Conservation (phyloP, 2,329 filamentous ascomycete genomes). For the Xylaria sp. region DNA sequence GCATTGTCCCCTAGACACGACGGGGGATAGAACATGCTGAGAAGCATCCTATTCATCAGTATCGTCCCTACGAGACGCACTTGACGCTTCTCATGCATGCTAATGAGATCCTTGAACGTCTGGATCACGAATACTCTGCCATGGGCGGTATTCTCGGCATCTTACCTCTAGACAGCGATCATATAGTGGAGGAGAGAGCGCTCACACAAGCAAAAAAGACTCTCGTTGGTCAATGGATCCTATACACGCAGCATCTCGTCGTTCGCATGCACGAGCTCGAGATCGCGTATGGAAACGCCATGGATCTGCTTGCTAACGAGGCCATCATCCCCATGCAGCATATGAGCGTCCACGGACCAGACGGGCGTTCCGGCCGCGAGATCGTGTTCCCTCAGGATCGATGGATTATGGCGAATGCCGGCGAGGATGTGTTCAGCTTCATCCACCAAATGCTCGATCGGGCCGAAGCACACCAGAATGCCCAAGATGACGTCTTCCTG, state of each 20-base stretch:
- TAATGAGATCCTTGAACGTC: conserved; percentile 53
- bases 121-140: conserved; percentile 54
- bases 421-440: conserved; percentile 44
- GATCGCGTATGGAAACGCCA: conserved; percentile 44
- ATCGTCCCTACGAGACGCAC: conserved; percentile 42
- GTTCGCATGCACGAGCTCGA: conserved; percentile 54
- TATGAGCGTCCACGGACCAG: conserved; percentile 47
- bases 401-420: conserved; percentile 51
- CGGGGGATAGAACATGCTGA: conserved; percentile 21
- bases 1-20: conserved; percentile 42
- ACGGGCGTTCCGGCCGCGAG: conserved; percentile 47
- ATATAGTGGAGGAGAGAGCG: conserved; percentile 35
- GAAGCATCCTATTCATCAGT: conserved; percentile 18
- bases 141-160: conserved; percentile 53
- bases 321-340: conserved; percentile 47
- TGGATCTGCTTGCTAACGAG: conserved; percentile 47
- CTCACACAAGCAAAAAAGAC: conserved; percentile 41
- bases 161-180: conserved; percentile 40
- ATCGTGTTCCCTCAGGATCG: conserved; percentile 52
- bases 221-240: conserved; percentile 53
- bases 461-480: conserved; percentile 38
- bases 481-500: conserved; percentile 33
- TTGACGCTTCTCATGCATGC: conserved; percentile 51
- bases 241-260: conserved; percentile 49
- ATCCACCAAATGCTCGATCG: conserved; percentile 45